These are phyloP conservation scores for Microbotryum saponariae DNA, from an alignment of 1,284 basidiomycete species.

Conservation along the genomic window DNA sequence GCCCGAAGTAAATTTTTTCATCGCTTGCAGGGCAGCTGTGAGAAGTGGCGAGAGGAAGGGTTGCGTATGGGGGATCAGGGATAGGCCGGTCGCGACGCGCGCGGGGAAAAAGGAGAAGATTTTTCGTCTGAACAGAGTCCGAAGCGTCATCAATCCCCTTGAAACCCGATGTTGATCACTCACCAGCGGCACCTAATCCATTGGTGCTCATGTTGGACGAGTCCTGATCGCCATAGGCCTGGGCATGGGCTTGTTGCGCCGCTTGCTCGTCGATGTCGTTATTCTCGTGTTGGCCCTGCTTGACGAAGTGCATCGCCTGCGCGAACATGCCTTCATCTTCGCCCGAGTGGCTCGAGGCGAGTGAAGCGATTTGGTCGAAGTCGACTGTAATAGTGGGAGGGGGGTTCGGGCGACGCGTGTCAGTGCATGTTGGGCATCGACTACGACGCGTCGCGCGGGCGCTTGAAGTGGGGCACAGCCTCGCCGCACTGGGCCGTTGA, in stretches of 20 bases:
- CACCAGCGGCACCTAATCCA: constrained; percentile 25
- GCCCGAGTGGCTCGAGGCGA: no score
- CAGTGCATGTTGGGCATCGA: no score
- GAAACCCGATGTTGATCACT: neutral
- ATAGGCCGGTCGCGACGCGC: neutral
- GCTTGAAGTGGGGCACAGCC: no score
- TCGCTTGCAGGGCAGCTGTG: constrained; percentile 27
- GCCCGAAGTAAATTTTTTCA: constrained; percentile 29
- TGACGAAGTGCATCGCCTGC: no score
- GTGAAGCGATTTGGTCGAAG: no score
- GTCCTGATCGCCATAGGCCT: constrained; percentile 29
- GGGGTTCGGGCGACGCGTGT: no score
- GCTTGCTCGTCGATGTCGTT: constrained; percentile 32
- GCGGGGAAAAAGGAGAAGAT: neutral
- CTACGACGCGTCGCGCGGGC: no score
- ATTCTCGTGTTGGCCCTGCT: constrained; percentile 8
- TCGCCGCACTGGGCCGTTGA: no score
- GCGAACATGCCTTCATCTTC: no score
- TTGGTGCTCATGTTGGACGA: constrained; percentile 21
- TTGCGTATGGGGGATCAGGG: neutral
- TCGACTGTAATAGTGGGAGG: no score
- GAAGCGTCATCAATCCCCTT: no score
- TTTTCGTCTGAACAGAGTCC: neutral
- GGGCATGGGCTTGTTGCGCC: constrained; percentile 27
- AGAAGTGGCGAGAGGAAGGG: no score